Evolutionary conservation across 2,329 filamentous ascomycete genomes (phyloP).

Genomic region (Colletotrichum camelliae): DNA sequence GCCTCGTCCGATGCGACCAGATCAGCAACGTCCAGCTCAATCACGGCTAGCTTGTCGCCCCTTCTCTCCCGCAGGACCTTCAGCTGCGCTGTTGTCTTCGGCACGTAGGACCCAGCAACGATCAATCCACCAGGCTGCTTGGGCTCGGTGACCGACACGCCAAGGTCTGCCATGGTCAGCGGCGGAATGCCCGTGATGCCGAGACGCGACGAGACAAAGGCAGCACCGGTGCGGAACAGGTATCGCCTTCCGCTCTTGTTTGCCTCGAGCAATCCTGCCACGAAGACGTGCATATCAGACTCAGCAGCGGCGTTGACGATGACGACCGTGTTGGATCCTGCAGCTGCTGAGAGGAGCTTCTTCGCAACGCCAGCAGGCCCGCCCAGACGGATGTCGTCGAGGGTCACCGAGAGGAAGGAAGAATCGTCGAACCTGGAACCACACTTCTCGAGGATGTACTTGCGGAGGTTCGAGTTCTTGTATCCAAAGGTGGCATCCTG

Average conservation of each 20-base stretch:
- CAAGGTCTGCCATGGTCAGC: constrained; percentile 49
- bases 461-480: constrained; percentile 54
- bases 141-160: constrained; percentile 29
- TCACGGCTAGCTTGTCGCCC: constrained; percentile 16
- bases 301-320: constrained; percentile 59
- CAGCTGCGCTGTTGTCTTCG: constrained; percentile 57
- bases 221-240: constrained; percentile 45
- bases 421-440: constrained; percentile 26
- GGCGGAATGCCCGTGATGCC: constrained; percentile 58
- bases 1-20: constrained; percentile 11
- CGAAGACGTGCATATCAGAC: constrained; percentile 60
- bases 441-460: constrained; percentile 60
- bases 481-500: constrained; percentile 64
- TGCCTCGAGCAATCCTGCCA: constrained; percentile 49
- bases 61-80: constrained; percentile 21
- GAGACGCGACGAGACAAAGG: constrained; percentile 51
- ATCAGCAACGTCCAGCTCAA: constrained; percentile 23
- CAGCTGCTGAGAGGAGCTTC: constrained; percentile 27
- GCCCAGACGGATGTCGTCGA: constrained; percentile 50
- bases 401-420: constrained; percentile 31
- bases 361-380: constrained; percentile 25
- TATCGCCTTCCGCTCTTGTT: constrained; percentile 37
- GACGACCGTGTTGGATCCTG: constrained; percentile 40
- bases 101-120: constrained; percentile 63
- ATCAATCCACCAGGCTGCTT: constrained; percentile 50